Conservation (phyloP, 176 grass and related monocot species). For the Canna indica region DNA sequence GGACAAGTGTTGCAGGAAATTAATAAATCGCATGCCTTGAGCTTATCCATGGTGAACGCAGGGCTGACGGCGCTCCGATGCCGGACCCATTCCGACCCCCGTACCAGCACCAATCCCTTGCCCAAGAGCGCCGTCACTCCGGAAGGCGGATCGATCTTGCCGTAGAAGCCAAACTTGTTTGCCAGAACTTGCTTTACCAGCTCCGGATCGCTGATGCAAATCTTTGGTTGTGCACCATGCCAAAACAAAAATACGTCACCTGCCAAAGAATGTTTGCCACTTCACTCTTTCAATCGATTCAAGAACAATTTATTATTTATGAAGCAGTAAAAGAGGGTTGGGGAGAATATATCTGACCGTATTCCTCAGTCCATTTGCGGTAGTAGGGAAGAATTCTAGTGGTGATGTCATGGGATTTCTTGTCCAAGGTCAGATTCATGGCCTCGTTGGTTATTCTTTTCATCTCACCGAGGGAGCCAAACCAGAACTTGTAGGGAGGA, state of each 20-base stretch:
- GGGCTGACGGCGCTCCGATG: slow-evolving; percentile 48
- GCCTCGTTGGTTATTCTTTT: slow-evolving; percentile 12
- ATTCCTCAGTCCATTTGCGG: slow-evolving; percentile 29
- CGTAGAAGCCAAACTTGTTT: slow-evolving; percentile 27
- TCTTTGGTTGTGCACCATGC: slow-evolving; percentile 22
- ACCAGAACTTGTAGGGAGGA: slow-evolving; percentile 35
- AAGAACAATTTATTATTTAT: too few relatives aligned
- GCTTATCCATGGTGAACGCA: slow-evolving; percentile 45
- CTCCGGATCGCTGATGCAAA: slow-evolving; percentile 36
- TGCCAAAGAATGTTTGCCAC: not conserved
- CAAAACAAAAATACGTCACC: slow-evolving; percentile 42
- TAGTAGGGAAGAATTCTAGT: slow-evolving; percentile 22
- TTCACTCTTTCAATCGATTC: too few relatives aligned
- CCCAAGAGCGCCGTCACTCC: slow-evolving; percentile 30
- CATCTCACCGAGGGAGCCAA: slow-evolving; percentile 21
- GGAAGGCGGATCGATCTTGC: slow-evolving; percentile 20
- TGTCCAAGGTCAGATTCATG: slow-evolving; percentile 12
- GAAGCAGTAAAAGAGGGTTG: too few relatives aligned
- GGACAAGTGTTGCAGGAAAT: too few relatives aligned
- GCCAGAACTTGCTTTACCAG: slow-evolving; percentile 30
- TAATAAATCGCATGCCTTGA: too few relatives aligned
- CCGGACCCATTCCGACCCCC: slow-evolving; percentile 53
- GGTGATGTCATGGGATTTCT: slow-evolving; percentile 27
- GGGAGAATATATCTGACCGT: slow-evolving; percentile 19
- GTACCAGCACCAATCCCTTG: slow-evolving; percentile 32